Percentiles rank a stretch among this genome's conserved stretches.
Conservation (phyloP, 805 yeast genomes). For the Monosporozyma solicola region DNA sequence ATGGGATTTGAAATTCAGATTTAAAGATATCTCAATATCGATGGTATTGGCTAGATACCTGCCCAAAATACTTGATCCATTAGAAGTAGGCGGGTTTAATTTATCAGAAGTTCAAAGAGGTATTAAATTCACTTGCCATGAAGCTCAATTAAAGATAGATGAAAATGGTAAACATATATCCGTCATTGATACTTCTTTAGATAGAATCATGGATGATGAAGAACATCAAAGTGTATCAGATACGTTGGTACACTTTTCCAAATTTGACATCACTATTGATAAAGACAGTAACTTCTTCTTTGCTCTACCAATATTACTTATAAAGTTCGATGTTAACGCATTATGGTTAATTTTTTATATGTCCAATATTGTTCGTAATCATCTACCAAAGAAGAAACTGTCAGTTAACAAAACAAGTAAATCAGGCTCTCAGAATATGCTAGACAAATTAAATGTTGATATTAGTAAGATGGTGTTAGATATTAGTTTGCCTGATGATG, state of each 20-base stretch:
- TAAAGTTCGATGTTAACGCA: slow-evolving; percentile 23
- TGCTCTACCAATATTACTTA: slow-evolving; percentile 16
- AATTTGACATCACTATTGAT: slow-evolving; percentile 8
- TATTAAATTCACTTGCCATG: slow-evolving; percentile 13
- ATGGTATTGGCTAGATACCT: slow-evolving; percentile 17
- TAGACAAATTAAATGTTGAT: slow-evolving; percentile 3
- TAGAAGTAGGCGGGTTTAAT: slow-evolving; percentile 11
- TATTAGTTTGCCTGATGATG: slow-evolving; percentile 20
- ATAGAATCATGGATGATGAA: slow-evolving; percentile 19
- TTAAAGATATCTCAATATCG: slow-evolving; percentile 20
- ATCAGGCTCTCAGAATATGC: background rate
- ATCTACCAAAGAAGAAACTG: slow-evolving; percentile 5
- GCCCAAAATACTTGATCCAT: slow-evolving; percentile 19
- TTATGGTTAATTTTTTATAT: slow-evolving; percentile 23
- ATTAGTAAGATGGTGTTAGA: slow-evolving; percentile 20
- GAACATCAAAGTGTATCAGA: slow-evolving; percentile 8
- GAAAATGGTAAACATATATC: slow-evolving; percentile 8
- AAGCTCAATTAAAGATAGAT: slow-evolving; percentile 11
- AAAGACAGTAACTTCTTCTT: background rate
- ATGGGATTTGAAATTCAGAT: slow-evolving; percentile 19
- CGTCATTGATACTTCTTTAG: slow-evolving; percentile 13
- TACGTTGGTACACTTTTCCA: slow-evolving; percentile 9
- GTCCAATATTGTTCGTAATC: slow-evolving; percentile 9
- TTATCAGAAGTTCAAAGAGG: slow-evolving; percentile 21
- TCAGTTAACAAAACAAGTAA: background rate